These are phyloP conservation scores for Cyanidiococcus yangmingshanensis DNA, from an alignment of 23 red algal genomes.

Conservation along the genomic window DNA sequence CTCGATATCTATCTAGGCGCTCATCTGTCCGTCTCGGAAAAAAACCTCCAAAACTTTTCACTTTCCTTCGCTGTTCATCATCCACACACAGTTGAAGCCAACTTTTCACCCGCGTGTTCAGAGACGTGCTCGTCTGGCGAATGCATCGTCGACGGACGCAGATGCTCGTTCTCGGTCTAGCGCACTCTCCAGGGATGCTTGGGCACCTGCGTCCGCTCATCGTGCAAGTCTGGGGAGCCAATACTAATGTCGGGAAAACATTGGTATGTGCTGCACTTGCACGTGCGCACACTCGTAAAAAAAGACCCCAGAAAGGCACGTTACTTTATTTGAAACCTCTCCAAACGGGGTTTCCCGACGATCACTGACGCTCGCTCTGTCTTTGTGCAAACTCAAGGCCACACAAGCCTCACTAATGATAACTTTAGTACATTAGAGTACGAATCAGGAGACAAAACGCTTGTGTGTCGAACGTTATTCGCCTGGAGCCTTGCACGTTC, in stretches of 20 bases:
- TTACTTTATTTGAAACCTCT: slow-evolving; percentile 76
- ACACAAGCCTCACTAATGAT: not conserved
- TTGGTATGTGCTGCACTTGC: slow-evolving; percentile 55
- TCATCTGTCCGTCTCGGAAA: too few relatives aligned
- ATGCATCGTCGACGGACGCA: too few relatives aligned
- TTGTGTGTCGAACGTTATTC: not conserved
- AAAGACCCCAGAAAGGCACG: not conserved
- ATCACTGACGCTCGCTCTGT: slow-evolving; percentile 57
- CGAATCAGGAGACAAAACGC: not conserved
- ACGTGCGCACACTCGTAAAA: slow-evolving; percentile 6
- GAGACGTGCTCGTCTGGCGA: too few relatives aligned
- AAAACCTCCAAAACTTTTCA: too few relatives aligned
- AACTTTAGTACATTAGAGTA: not conserved
- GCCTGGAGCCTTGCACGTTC: slow-evolving; percentile 9
- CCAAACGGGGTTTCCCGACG: slow-evolving; percentile 63
- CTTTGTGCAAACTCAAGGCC: not conserved
- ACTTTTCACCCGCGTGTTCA: too few relatives aligned
- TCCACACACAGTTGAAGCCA: too few relatives aligned
- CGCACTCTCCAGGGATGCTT: not conserved
- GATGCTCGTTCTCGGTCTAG: not conserved
- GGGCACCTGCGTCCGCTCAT: not conserved
- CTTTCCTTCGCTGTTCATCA: too few relatives aligned
- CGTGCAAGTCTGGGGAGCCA: slow-evolving; percentile 84
- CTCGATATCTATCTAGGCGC: too few relatives aligned
- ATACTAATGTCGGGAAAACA: slow-evolving; percentile 91